Evolutionary conservation across 139 green algal genomes (phyloP), one percentile per base, ranked within the genome.

Genomic region (Monoraphidium neglectum): DNA sequence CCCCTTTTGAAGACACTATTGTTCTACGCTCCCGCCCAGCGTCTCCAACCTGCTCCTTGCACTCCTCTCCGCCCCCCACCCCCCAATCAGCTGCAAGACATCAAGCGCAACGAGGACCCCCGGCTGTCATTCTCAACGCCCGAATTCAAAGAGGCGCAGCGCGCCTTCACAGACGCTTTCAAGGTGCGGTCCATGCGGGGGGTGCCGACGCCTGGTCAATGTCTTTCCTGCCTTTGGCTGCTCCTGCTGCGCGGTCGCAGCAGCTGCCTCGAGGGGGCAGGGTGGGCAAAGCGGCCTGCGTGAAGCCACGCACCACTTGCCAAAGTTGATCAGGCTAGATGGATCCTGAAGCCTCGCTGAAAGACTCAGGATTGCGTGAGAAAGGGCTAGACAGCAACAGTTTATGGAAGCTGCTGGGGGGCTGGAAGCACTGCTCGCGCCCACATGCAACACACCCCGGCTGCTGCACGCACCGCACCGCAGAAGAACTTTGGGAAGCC

Each of bases 131-230:
- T 98, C 70, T 94, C 90, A 33, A 98, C 95, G 16, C 94, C 95
- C 5, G 95, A 98, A 83, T 98, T 98, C 87, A 97, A 96, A 79
- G 93, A 97, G 62, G 93, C 94, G 0, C 90, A 96, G 83, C 83
- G 93, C 6, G 79, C 83, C 16, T 98, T 98, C 85, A 97, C 93
- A 0, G 92, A 97, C 16, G 81, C 82, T 40, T 96, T 97, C 86
- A 98, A 98, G 90, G 93, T 92, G 16, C 6, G 72, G 4, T 56
- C 49, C 4, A n/a, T n/a, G n/a, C n/a, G n/a, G n/a, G n/a, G n/a
- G n/a, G n/a, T n/a, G n/a, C n/a, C n/a, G n/a, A 51, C 8, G 43
- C 43, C 43, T 8, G 8, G 8, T 51, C 12, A 21, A 12, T 12
- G 43, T 8, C 43, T 21, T 8, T 72, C 3, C 65, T 54, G 33